Evolutionary conservation across 2,329 filamentous ascomycete genomes (phyloP).

Genomic region (Bipolaris sorokiniana): DNA sequence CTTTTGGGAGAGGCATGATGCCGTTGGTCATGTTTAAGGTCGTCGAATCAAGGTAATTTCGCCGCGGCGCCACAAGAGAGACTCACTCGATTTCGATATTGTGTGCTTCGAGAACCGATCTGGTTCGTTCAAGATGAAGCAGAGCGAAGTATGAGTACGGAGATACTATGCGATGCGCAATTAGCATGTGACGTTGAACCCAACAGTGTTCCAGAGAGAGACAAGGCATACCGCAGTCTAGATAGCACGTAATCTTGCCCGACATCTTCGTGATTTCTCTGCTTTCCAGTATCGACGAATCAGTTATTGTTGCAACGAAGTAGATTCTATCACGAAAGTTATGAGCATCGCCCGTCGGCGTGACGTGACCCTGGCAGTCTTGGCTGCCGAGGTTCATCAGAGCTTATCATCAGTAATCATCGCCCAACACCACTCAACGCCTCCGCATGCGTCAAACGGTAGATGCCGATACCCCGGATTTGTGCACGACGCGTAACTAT

Average conservation of each 20-base stretch:
- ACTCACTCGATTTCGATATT: constrained; percentile 70
- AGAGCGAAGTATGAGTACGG: constrained; percentile 62
- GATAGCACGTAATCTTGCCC: constrained; percentile 68
- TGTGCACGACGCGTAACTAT: background rate
- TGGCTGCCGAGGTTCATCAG: constrained; percentile 35
- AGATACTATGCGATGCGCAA: constrained; percentile 60
- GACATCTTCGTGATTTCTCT: constrained; percentile 54
- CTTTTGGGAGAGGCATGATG: background rate
- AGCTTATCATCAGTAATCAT: constrained; percentile 31
- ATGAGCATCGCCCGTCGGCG: constrained; percentile 8
- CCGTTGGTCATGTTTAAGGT: constrained; percentile 2
- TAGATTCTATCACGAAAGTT: background rate
- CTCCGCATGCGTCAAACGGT: background rate
- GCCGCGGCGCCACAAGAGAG: background rate
- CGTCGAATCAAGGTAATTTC: background rate
- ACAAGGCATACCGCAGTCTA: constrained; percentile 66
- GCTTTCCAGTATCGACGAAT: background rate
- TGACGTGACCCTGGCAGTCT: constrained; percentile 13
- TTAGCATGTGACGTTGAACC: constrained; percentile 15
- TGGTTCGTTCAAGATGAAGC: constrained; percentile 63
- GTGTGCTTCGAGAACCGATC: constrained; percentile 61
- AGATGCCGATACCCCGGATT: constrained; percentile 11
- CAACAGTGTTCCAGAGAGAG: background rate
- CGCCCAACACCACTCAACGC: constrained; percentile 2
- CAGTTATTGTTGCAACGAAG: background rate